Evolutionary conservation across 148 eudicot species (phyloP).

Genomic region (Pouteria glomerata): DNA sequence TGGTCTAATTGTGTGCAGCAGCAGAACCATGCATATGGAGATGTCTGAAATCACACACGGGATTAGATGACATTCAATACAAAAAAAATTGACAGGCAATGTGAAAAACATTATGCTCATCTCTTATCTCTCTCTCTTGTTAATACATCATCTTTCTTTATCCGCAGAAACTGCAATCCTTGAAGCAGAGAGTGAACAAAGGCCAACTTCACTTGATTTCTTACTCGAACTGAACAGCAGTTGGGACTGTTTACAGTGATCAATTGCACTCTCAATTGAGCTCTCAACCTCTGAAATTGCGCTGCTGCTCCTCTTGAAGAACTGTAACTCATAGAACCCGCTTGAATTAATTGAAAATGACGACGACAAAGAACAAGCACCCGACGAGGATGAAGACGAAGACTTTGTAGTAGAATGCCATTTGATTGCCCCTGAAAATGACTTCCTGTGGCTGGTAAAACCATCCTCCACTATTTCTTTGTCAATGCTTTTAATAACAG

Average conservation of each 20-base stretch:
- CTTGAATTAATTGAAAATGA: constrained; percentile 42
- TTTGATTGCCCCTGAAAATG: constrained; percentile 62
- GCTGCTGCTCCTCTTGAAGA: constrained; percentile 52
- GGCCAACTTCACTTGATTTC: constrained; percentile 17
- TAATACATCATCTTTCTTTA: constrained; percentile 22
- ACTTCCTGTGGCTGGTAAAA: constrained; percentile 39
- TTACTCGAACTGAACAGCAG: constrained; percentile 25
- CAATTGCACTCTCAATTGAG: constrained; percentile 77
- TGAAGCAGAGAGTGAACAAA: constrained; percentile 33
- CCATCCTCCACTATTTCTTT: constrained; percentile 20
- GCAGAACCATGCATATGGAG: background rate
- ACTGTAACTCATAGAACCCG: constrained; percentile 39
- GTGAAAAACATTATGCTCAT: constrained; percentile 2
- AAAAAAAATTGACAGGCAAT: background rate
- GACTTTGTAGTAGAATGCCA: constrained; percentile 39
- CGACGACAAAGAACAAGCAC: constrained; percentile 41
- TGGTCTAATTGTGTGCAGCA: constrained; percentile 3
- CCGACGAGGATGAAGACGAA: constrained; percentile 29
- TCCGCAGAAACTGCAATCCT: constrained; percentile 24
- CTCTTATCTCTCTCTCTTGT: background rate
- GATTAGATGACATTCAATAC: background rate
- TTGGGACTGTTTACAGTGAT: constrained; percentile 69
- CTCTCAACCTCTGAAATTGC: constrained; percentile 49
- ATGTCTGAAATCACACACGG: background rate
- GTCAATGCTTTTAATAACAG: constrained; percentile 33